These are phyloP conservation scores for Phytophthora melonis DNA, from an alignment of 352 stramenopile species.

Conservation along the genomic window DNA sequence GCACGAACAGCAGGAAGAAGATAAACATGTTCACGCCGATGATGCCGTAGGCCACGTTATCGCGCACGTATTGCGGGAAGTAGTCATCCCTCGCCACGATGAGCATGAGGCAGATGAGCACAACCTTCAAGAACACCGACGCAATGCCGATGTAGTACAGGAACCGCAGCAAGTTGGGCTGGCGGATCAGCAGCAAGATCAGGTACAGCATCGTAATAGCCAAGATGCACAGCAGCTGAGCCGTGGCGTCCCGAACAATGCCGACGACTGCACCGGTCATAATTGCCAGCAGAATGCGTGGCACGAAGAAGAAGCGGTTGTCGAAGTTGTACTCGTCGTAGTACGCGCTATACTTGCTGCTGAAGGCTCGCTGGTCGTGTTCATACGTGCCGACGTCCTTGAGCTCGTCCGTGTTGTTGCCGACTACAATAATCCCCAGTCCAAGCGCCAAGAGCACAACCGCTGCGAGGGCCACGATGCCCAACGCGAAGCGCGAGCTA, in stretches of 20 bases:
- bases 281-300: conserved; percentile 75
- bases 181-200: conserved; percentile 67
- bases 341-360: conserved; percentile 85
- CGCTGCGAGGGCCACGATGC: conserved; percentile 52
- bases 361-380: conserved; percentile 83
- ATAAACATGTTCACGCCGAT: conserved; percentile 88
- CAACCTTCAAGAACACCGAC: conserved; percentile 85
- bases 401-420: conserved; percentile 72
- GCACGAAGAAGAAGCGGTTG: conserved; percentile 91
- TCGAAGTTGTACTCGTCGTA: conserved; percentile 93
- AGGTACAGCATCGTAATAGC: conserved; percentile 77
- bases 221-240: conserved; percentile 81
- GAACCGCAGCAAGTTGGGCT: conserved; percentile 84
- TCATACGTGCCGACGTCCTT: conserved; percentile 79
- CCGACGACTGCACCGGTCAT: conserved; percentile 79
- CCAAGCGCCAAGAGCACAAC: conserved; percentile 67
- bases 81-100: conserved; percentile 81
- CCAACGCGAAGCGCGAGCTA: conserved; percentile 52
- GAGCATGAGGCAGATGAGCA: conserved; percentile 85
- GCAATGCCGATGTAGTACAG: conserved; percentile 85
- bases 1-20: conserved; percentile 83
- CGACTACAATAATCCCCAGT: conserved; percentile 76
- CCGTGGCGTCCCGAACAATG: conserved; percentile 68
- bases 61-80: conserved; percentile 80
- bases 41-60: conserved; percentile 89